These are phyloP conservation scores for Datura wrightii DNA, from an alignment of 257 asterid species.

Conservation along the genomic window DNA sequence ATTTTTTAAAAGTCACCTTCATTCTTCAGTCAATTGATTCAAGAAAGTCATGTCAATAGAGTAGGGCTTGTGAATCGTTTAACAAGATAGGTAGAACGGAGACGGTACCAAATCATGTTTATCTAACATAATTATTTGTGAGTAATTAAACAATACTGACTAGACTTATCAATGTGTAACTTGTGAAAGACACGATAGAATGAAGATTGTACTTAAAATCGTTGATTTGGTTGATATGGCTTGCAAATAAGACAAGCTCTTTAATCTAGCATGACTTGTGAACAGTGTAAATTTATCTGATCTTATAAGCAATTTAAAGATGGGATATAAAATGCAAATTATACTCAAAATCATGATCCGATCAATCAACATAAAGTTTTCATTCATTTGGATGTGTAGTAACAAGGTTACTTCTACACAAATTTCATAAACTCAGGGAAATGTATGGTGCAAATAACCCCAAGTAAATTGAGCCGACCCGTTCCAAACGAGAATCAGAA, in stretches of 20 bases:
- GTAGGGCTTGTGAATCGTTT: background rate
- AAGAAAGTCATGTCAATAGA: background rate
- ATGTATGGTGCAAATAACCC: background rate
- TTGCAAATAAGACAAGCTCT: background rate
- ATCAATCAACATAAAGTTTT: too few species aligned
- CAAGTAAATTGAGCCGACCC: background rate
- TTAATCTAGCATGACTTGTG: background rate
- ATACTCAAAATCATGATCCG: background rate
- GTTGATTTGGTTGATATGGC: background rate
- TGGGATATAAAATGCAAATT: background rate
- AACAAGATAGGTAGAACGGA: background rate
- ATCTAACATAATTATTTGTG: background rate
- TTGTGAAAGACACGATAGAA: background rate
- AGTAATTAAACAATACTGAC: background rate
- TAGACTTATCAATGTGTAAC: background rate
- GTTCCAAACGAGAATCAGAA: conserved; percentile 3
- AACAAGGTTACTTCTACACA: background rate
- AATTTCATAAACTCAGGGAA: background rate
- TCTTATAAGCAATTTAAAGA: background rate
- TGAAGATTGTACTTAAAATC: background rate
- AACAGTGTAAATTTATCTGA: background rate
- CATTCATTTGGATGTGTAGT: background rate
- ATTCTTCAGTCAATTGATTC: background rate
- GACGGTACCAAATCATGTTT: background rate
- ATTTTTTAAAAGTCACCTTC: background rate